phyloP scores from a whole-genome alignment of 2,329 filamentous ascomycete species.

The Ophiocordyceps unilateralis region DNA sequence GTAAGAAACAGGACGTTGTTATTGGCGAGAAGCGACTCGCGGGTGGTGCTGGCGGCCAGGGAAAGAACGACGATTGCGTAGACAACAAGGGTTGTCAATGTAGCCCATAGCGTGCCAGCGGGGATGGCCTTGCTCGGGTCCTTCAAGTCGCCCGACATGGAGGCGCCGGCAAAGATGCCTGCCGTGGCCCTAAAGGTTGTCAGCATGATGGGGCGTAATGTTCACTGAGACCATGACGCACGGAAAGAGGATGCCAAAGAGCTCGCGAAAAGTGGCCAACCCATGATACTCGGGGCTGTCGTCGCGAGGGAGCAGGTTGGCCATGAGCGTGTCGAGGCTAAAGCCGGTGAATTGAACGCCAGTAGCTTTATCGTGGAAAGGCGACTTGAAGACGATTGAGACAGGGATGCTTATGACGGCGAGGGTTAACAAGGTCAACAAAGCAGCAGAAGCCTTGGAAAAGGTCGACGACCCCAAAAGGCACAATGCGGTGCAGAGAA shows the following conservation, averaged over 20 bases:
- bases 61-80: conserved; percentile 65
- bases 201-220: conserved; percentile 8
- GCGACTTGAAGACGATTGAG: conserved; percentile 50
- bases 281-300: conserved; percentile 44
- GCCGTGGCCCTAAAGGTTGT: conserved; percentile 23
- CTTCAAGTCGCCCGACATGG: conserved; percentile 76
- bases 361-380: conserved; percentile 45
- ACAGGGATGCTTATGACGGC: conserved; percentile 69
- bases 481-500: conserved; percentile 58
- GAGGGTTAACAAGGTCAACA: conserved; percentile 53
- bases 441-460: conserved; percentile 59
- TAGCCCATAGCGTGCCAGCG: conserved; percentile 63
- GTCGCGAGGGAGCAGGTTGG: conserved; percentile 59
- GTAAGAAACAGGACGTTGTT: conserved; percentile 67
- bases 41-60: conserved; percentile 59
- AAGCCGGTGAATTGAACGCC: conserved; percentile 64
- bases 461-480: conserved; percentile 68
- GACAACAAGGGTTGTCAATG: conserved; percentile 56
- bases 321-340: conserved; percentile 49
- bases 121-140: conserved; percentile 75
- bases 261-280: conserved; percentile 55
- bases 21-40: conserved; percentile 55
- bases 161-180: conserved; percentile 54
- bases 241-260: conserved; percentile 79
- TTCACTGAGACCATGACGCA: conserved; percentile 6